Evolutionary conservation across 2,329 filamentous ascomycete species (phyloP).

Genomic region (Periglandula ipomoeae): DNA sequence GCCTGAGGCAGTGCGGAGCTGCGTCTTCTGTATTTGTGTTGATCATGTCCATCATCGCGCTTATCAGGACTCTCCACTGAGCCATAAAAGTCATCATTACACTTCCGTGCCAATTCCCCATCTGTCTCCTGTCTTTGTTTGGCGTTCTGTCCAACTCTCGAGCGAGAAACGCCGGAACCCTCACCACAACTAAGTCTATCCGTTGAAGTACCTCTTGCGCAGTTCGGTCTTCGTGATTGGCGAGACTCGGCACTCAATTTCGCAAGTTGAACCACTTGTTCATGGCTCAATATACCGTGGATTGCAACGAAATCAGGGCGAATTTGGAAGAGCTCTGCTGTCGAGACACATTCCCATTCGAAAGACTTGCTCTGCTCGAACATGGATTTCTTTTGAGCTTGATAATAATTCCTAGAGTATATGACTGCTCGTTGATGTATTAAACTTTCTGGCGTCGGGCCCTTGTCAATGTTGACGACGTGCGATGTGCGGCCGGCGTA

Average conservation of each 20-base stretch:
- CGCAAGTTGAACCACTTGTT: neutral
- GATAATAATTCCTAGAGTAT: no score
- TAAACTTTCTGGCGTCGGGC: no score
- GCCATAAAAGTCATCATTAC: no score
- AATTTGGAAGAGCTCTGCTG: neutral
- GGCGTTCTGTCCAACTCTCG: neutral
- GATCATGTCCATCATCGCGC: no score
- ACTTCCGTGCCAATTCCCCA: neutral
- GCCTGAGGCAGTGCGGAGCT: no score
- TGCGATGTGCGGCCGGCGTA: no score
- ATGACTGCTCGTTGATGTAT: no score
- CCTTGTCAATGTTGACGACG: no score
- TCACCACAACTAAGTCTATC: neutral
- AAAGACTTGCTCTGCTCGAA: neutral
- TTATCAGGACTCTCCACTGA: neutral
- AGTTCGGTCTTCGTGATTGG: neutral
- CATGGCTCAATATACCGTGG: neutral
- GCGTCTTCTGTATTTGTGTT: no score
- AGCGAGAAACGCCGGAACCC: neutral
- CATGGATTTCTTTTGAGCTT: neutral
- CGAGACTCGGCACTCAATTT: neutral
- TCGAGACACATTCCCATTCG: neutral
- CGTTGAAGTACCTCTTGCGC: neutral
- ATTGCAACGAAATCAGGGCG: conserved; percentile 41
- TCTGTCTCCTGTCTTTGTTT: neutral